Evolutionary conservation across 257 asterid genomes (phyloP), one percentile per base, ranked within the genome.

Genomic region (Salvia splendens): DNA sequence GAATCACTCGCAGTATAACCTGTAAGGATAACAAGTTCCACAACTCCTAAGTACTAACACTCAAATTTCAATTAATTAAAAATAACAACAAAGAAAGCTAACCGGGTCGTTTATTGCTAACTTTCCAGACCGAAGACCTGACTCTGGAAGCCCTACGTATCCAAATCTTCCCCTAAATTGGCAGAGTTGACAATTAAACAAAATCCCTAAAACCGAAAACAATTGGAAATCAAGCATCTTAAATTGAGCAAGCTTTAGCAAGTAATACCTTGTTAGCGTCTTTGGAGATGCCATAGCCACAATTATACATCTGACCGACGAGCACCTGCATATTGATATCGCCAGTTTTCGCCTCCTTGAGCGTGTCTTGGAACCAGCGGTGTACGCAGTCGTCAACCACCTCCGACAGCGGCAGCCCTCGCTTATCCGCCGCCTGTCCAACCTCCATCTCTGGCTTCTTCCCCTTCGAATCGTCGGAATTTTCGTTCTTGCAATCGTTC

Each of bases 1-100:
- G 94, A 89, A 76, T 89, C 96, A 62, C 96, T 89, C 28, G 86
- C 92, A 72, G 83, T 89, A 73, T 89, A 89, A 71, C 96, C 96
- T 89, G 75, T 20, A 69, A 30, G 16, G 57, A 24, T 24, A 24
- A 24, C 30, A 24, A 24, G 30, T 24, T 28, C 36, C 61, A 61
- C 49, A 73, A 46, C 12, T 12, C 47, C 49, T 5, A 5, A 67
- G 14, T 24, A 2, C 30, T 0, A 24, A 24, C 30, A 11, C 55
- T 43, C 36, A 53, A 53, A 8, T 36, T 49, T 61, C 30, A 24
- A 24, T 24, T 24, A 24, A 24, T 24, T 24, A 24, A 24, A 24
- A 24, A 24, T 24, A 24, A 1, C 30, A 24, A 24, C 1, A 50
- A 68, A 61, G 57, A 70, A 24, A 24, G 30, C 30, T 77, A 69